A percentile compares a stretch with the other conserved stretches of the same genome.
Evolutionary conservation across 164 flowering plant genomes (phyloP).

Genomic region (Sedum album): DNA sequence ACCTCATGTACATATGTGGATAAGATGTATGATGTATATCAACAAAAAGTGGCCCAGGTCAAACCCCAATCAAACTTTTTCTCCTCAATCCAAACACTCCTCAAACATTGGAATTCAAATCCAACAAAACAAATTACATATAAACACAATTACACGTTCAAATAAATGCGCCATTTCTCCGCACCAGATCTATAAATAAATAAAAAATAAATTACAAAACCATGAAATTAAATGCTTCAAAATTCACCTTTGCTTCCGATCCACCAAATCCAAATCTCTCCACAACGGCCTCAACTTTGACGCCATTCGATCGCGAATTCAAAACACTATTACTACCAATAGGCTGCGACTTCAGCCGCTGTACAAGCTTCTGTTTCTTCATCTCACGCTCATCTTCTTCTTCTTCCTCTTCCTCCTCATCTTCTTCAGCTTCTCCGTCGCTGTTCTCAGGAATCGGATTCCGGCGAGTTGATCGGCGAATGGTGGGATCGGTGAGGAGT

Average conservation of each 20-base stretch:
- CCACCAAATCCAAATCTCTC: constrained; percentile 15
- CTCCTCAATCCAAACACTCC: neutral
- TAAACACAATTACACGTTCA: neutral
- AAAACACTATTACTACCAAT: neutral
- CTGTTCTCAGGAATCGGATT: constrained; percentile 17
- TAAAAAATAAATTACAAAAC: neutral
- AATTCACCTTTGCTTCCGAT: constrained; percentile 18
- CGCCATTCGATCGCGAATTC: constrained; percentile 11
- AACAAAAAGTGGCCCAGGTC: constrained; percentile 8
- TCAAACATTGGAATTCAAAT: neutral
- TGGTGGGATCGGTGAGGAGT: neutral
- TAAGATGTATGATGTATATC: neutral
- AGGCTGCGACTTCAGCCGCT: constrained; percentile 17
- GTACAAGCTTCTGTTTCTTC: constrained; percentile 48
- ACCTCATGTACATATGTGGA: neutral
- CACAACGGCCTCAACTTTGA: neutral
- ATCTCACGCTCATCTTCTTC: constrained; percentile 42
- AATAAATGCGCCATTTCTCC: constrained; percentile 7
- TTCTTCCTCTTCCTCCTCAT: constrained; percentile 9
- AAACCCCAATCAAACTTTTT: neutral
- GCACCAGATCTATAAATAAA: neutral
- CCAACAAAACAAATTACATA: neutral
- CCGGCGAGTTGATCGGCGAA: constrained; percentile 42
- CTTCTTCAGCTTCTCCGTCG: neutral
- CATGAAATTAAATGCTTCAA: neutral